Evolutionary conservation across 257 asterid species (phyloP), one percentile per base, ranked within the genome.

Genomic region (Plantago ovata): DNA sequence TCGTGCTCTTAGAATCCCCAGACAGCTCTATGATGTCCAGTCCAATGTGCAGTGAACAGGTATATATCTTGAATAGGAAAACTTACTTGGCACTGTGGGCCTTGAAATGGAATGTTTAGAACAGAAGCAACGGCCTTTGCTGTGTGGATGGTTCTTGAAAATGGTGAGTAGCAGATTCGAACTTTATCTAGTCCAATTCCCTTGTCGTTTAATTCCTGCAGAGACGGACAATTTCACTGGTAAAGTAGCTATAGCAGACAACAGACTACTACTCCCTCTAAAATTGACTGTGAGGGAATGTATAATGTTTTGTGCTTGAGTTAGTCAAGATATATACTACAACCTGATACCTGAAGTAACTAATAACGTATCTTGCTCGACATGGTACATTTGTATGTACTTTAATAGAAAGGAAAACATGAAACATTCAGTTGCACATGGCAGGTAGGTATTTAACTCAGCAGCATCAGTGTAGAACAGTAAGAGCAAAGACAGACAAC

Each of bases 151-250:
- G 98, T 92, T 77, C 98, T 92, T 47, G 96, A 75, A 76, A 92
- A 92, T 21, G 96, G 98, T 19, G 98, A 92, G 68, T 84, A 88
- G 79, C 98, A 92, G 67, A 92, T 85, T 33, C 98, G 75, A 40
- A 92, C 87, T 63, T 82, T 77, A 63, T 80, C 80, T 53, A 78
- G 59, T 13, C 64, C 81, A 22, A 75, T 63, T 11, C 66, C 62
- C 63, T 76, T 78, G 53, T 80, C 86, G 41, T 67, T 69, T 50
- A 92, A 70, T 45, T 67, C 86, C 95, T 92, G 78, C 71, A 74
- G 3, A 49, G 15, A 52, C 24, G n/a, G n/a, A 3, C 36, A 28
- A 69, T 45, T 22, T 38, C 57, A 18, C 39, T 7, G 20, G 67
- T 56, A 62, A 20, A 9, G 33, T 44, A 23, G 33, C 43, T 12